A percentile compares a stretch with the other conserved stretches of the same genome.
phyloP scores from a whole-genome alignment of 352 stramenopile genomes.

The Globisporangium megalacanthum region DNA sequence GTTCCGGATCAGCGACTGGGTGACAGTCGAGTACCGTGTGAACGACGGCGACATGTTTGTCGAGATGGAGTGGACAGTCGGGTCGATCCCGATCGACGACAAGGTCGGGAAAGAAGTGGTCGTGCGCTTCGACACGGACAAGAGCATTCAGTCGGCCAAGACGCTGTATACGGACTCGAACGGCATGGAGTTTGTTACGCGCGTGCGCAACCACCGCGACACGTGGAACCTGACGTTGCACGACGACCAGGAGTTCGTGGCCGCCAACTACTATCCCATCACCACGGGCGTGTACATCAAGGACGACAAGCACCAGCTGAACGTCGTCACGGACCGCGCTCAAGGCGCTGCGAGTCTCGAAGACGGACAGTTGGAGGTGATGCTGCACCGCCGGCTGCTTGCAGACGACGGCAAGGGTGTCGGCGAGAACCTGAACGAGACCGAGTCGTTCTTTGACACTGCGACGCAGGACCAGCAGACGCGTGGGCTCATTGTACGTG shows the following conservation, averaged over 20 bases:
- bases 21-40: conserved; percentile 89
- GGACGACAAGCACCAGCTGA: conserved; percentile 77
- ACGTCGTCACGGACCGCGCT: conserved; percentile 89
- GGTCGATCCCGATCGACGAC: conserved; percentile 62
- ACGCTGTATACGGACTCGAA: conserved; percentile 95
- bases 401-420: conserved; percentile 94
- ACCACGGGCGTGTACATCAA: conserved; percentile 93
- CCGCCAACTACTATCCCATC: conserved; percentile 98
- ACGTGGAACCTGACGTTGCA: conserved; percentile 87
- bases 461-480: conserved; percentile 45
- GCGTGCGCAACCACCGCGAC: conserved; percentile 83
- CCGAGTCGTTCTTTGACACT: conserved; percentile 77
- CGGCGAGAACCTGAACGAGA: conserved; percentile 89
- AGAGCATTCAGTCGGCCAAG: conserved; percentile 40
- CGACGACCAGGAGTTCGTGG: conserved; percentile 90
- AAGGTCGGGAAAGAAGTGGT: conserved; percentile 96
- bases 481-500: conserved; percentile 62
- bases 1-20: conserved; percentile 83
- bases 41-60: conserved; percentile 82
- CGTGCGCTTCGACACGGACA: conserved; percentile 74
- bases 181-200: conserved; percentile 91
- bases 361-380: conserved; percentile 94
- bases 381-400: conserved; percentile 94
- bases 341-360: conserved; percentile 90
- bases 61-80: conserved; percentile 94